phyloP scores from a whole-genome alignment of 495 filamentous ascomycete species.

The Hypoxylon rickii region DNA sequence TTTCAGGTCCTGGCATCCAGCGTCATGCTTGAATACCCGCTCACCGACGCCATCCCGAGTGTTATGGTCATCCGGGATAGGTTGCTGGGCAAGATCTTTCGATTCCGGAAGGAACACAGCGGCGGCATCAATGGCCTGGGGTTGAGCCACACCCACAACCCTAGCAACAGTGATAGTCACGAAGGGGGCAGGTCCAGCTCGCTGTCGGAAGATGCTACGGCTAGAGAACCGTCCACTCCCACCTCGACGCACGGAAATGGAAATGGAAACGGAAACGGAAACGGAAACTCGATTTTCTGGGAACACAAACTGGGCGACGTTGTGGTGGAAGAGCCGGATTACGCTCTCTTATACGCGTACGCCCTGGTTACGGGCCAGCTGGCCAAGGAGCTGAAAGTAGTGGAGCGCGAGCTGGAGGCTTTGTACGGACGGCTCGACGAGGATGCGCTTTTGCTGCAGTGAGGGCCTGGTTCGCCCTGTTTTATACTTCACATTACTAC shows the following conservation, averaged over 20 bases:
- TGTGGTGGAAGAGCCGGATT: conserved; percentile 54
- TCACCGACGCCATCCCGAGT: conserved; percentile 85
- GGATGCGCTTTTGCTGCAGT: conserved; percentile 71
- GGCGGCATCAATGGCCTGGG: neutral
- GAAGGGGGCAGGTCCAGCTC: neutral
- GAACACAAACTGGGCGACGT: conserved; percentile 25
- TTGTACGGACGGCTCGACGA: conserved; percentile 80
- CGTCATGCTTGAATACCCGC: conserved; percentile 89
- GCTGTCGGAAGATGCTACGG: conserved; percentile 23
- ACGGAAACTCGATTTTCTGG: conserved; percentile 12
- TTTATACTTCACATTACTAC: no score
- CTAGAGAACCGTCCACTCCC: conserved; percentile 10
- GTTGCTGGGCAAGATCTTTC: conserved; percentile 86
- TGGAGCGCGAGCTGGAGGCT: conserved; percentile 70
- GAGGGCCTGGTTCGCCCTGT: no score
- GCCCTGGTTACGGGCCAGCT: conserved; percentile 70
- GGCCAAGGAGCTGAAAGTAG: conserved; percentile 67
- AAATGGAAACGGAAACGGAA: conserved; percentile 25
- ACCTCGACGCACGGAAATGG: neutral
- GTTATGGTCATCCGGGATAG: conserved; percentile 79
- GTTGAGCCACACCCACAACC: no score
- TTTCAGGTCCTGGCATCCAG: conserved; percentile 91
- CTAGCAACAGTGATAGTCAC: conserved; percentile 28
- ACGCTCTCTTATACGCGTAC: conserved; percentile 59
- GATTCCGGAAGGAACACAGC: conserved; percentile 72